Evolutionary conservation across 108 stramenopile species (phyloP), one percentile per base, ranked within the genome.

Genomic region (Skeletonema menzelii): DNA sequence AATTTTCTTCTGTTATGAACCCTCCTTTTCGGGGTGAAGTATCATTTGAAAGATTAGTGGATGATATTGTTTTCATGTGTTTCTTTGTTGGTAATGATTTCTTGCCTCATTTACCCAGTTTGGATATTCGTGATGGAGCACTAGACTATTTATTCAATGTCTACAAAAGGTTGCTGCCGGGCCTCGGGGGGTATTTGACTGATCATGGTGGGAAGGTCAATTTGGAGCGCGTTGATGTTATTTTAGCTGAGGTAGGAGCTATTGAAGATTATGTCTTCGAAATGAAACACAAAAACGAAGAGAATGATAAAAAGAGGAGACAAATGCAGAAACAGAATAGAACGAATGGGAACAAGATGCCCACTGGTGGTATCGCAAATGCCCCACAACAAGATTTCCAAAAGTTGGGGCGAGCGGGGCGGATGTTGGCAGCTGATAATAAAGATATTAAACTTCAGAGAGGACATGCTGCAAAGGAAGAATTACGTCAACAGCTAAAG

Each of bases 1-100:
- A 98, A 84, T 98, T 99, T 82, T 68, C 70, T 11, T 68, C 59
- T 20, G 86, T 84, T 58, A 59, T 88, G 46, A 71, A 70, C 76
- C 84, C 85, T 8, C 88, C 94, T 4, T 92, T 90, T 68, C 64
- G 63, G 10, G 79, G 66, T n/a, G 83, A 86, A 44, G 80, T 77
- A 0, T 87, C 92, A 63, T 86, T 98, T 66, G 98, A 98, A 82
- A 75, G 97, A 27, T 56, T 98, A 20, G 85, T 99, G 63, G 99
- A 98, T 81, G 99, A 99, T 86, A 89, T 99, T 71, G 98, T 99
- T 19, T 99, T 99, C 84, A 73, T 99, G 63, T 98, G 98, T 69
- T 98, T 98, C 81, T 98, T 98, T 81, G 97, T 97, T 19, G 97
- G 98, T 24, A 98, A 97, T 86, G 97, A 95, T 66, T 84, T 86